Conservation (phyloP, 306 rosid species). For the Vigna unguiculata region DNA sequence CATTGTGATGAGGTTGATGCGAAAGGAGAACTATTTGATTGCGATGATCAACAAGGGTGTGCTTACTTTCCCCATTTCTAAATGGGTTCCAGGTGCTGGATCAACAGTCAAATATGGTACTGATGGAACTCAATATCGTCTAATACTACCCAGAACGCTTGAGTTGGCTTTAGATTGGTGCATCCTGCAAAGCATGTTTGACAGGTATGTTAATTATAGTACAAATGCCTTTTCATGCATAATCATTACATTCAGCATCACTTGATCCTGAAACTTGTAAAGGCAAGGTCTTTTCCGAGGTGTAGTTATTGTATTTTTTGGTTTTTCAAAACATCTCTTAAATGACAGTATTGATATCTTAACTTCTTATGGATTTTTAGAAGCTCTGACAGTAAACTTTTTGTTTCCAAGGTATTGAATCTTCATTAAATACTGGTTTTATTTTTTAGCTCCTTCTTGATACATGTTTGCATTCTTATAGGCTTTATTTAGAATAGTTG, state of each 20-base stretch:
- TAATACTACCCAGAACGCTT: slow-evolving; percentile 84
- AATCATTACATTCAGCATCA: slow-evolving; percentile 20
- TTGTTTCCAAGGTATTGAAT: neutral
- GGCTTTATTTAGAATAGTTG: too few species aligned
- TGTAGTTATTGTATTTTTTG: neutral
- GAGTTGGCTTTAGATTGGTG: slow-evolving; percentile 99
- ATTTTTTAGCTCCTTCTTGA: neutral
- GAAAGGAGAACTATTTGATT: slow-evolving; percentile 94
- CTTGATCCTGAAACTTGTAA: slow-evolving; percentile 16
- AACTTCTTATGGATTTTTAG: neutral
- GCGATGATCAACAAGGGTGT: slow-evolving; percentile 96
- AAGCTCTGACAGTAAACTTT: too few species aligned
- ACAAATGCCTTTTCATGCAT: neutral
- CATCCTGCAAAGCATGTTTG: slow-evolving; percentile 98
- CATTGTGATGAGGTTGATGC: slow-evolving; percentile 93
- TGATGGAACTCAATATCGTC: slow-evolving; percentile 57
- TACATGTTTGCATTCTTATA: neutral
- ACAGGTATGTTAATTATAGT: slow-evolving; percentile 65
- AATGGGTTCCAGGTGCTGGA: slow-evolving; percentile 91
- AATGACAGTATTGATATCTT: too few species aligned
- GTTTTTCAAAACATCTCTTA: too few species aligned
- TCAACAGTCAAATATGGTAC: slow-evolving; percentile 67
- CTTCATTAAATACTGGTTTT: too few species aligned
- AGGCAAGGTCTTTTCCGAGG: slow-evolving; percentile 16
- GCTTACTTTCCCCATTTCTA: slow-evolving; percentile 89